Evolutionary conservation across 2,329 filamentous ascomycete genomes (phyloP), one percentile per base, ranked within the genome.

Genomic region (Diplodia sapinea): DNA sequence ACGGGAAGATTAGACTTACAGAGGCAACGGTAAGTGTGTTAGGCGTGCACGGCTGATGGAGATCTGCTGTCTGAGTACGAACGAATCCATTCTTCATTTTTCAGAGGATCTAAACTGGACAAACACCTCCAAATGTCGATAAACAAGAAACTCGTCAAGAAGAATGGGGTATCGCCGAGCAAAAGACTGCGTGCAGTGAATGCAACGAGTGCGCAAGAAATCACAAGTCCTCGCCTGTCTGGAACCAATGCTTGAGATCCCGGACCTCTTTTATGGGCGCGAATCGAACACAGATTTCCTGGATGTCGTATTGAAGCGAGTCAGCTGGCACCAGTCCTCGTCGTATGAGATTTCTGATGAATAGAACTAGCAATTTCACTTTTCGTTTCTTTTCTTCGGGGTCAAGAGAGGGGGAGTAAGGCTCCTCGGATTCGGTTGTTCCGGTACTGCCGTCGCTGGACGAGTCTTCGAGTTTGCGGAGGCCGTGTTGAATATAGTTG

Each of bases 201-300:
- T n/a, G 17, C 43, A 51, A 17, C 36, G 15, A 63, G 12, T 29
- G 26, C n/a, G n/a, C 43, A 31, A 7, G 38, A 26, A 29, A 62
- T 62, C 40, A 62, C 26, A 62, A 26, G 9, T 67, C 65, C 47
- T 67, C 65, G 20, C 67, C 67, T 26, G 54, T 68, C 59, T 71
- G 70, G 17, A 72, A 40, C 52, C 67, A 71, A 31, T 43, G 20
- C 20, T 73, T 75, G 69, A 81, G 79, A 33, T 78, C 78, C 38
- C 79, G 73, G 7, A 80, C 79, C 66, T 81, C 79, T 67, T 70
- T 75, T 17, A 80, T 75, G 75, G 78, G 80, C 36, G 79, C 73
- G 69, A 78, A 81, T 62, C 78, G 68, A 51, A 77, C 74, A 47
- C 77, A 78, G 68, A 81, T 77, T 71, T 80, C 79, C 57, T 79